These are phyloP conservation scores for Flueggea neowawraea DNA, from an alignment of 441 rosid genomes.

Conservation along the genomic window DNA sequence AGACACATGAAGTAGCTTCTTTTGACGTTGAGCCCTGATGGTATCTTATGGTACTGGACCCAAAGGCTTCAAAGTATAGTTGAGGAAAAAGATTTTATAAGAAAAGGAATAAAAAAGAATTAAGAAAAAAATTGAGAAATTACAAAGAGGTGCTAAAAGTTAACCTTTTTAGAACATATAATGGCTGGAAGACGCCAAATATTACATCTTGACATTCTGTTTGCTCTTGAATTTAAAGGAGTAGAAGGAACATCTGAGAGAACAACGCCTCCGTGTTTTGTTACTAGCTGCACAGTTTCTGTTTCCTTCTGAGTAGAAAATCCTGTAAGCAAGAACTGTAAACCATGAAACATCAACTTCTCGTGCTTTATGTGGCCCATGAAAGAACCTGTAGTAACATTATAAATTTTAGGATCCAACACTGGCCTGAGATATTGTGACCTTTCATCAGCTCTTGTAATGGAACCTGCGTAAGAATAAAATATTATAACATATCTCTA, in stretches of 20 bases:
- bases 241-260: conserved; percentile 47
- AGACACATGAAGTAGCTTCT: too few species aligned
- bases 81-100: background rate
- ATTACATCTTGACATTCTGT: conserved; percentile 22
- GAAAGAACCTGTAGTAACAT: conserved; percentile 18
- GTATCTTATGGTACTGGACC: background rate
- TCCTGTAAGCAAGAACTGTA: conserved; percentile 62
- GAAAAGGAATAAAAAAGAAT: background rate
- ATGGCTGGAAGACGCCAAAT: conserved; percentile 39
- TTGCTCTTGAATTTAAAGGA: conserved; percentile 23
- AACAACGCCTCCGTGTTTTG: conserved; percentile 52
- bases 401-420: conserved; percentile 15
- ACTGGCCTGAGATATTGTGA: conserved; percentile 17
- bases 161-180: conserved; percentile 54
- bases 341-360: conserved; percentile 38
- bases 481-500: background rate
- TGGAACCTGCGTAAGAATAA: conserved; percentile 17
- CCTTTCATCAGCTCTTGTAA: conserved; percentile 15
- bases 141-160: conserved; percentile 1
- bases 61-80: background rate
- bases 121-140: background rate
- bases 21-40: too few species aligned
- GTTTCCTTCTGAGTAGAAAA: conserved; percentile 48
- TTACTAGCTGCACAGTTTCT: conserved; percentile 41
- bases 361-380: conserved; percentile 12